Conservation (phyloP, 2,329 filamentous ascomycete species). For the Pseudogymnoascus sp. region DNA sequence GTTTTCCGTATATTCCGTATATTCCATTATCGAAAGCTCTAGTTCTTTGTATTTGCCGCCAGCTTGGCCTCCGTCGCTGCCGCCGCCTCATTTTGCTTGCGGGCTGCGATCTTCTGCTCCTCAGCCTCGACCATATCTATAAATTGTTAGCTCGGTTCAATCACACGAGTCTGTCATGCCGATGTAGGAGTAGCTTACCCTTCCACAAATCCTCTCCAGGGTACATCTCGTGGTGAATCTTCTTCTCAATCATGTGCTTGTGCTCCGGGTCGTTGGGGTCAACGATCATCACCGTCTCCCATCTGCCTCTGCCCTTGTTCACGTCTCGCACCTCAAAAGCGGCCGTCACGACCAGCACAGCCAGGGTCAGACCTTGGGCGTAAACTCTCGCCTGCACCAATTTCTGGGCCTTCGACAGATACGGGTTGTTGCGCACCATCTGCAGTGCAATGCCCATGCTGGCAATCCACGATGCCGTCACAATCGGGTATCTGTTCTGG, state of each 20-base stretch:
- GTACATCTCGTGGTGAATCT: slow-evolving; percentile 78
- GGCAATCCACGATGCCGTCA: slow-evolving; percentile 57
- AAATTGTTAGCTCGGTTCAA: slow-evolving; percentile 14
- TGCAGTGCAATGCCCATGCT: slow-evolving; percentile 55
- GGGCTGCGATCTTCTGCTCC: slow-evolving; percentile 50
- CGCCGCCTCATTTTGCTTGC: slow-evolving; percentile 13
- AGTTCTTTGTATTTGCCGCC: not conserved
- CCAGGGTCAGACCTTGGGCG: slow-evolving; percentile 62
- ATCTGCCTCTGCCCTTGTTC: slow-evolving; percentile 64
- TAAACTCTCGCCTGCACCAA: slow-evolving; percentile 70
- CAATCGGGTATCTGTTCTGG: slow-evolving; percentile 59
- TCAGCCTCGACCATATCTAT: slow-evolving; percentile 76
- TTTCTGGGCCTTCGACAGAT: slow-evolving; percentile 56
- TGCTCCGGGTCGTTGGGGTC: slow-evolving; percentile 77
- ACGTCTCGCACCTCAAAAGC: slow-evolving; percentile 68
- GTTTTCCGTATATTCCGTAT: not conserved
- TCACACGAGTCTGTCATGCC: not conserved
- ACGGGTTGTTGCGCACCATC: slow-evolving; percentile 54
- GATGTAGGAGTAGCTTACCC: slow-evolving; percentile 42
- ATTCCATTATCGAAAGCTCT: not conserved
- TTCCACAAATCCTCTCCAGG: slow-evolving; percentile 90
- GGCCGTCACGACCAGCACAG: slow-evolving; percentile 57
- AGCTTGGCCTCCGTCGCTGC: not conserved
- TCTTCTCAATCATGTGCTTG: slow-evolving; percentile 78
- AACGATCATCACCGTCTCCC: slow-evolving; percentile 75